Percentiles rank a stretch among this genome's conserved stretches.
Evolutionary conservation across 2,329 filamentous ascomycete genomes (phyloP).

Genomic region (Aspergillus sp.): DNA sequence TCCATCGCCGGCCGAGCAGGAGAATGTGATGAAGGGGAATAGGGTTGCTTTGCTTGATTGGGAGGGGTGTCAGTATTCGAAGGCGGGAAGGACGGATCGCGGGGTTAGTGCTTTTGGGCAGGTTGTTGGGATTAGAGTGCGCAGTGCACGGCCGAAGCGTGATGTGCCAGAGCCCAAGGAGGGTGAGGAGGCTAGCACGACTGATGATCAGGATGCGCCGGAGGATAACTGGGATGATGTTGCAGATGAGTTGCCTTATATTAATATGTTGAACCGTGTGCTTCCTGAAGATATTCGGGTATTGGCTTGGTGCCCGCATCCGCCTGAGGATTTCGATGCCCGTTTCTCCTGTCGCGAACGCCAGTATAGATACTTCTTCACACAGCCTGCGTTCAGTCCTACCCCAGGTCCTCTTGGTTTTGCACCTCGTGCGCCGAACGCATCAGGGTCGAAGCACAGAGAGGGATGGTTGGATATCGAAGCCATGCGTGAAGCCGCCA

Average conservation of each 20-base stretch:
- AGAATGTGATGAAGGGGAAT: conserved; percentile 36
- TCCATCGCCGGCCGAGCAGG: conserved; percentile 32
- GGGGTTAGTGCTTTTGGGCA: conserved; percentile 97
- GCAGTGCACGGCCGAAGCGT: conserved; percentile 64
- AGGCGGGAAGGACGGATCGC: conserved; percentile 86
- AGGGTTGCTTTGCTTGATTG: conserved; percentile 57
- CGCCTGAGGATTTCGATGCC: conserved; percentile 74
- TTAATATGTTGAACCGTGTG: conserved; percentile 74
- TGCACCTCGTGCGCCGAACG: conserved; percentile 23
- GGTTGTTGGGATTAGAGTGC: conserved; percentile 74
- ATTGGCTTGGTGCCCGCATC: conserved; percentile 84
- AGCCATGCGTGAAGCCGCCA: conserved; percentile 77
- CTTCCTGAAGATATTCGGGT: conserved; percentile 84
- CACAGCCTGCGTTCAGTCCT: conserved; percentile 78
- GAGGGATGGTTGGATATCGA: conserved; percentile 81
- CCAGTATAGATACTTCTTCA: conserved; percentile 96
- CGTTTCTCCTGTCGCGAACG: conserved; percentile 88
- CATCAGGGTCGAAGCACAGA: conserved; percentile 31
- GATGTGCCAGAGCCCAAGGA: conserved; percentile 2
- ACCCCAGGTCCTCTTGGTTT: conserved; percentile 51
- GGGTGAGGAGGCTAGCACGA: conserved; percentile 7
- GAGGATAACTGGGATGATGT: conserved; percentile 55
- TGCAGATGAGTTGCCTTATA: conserved; percentile 76
- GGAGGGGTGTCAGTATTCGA: conserved; percentile 82
- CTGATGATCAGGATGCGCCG: conserved; percentile 29